A percentile compares a stretch with the other conserved stretches of the same genome.
Conservation (phyloP, 176 grass and related monocot genomes). For the Aegilops bicornis region DNA sequence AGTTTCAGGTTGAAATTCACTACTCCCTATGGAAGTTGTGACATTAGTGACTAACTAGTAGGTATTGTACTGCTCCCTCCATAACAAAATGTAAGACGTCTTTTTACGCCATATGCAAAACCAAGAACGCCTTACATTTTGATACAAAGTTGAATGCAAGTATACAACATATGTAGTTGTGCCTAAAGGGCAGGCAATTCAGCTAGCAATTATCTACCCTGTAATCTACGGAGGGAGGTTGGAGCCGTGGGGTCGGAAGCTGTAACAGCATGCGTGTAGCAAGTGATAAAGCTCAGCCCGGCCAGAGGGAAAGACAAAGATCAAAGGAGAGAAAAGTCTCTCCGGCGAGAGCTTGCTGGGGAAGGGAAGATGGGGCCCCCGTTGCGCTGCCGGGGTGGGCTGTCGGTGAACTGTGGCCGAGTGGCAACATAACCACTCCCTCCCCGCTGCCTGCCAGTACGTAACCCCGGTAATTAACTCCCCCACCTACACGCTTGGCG, state of each 20-base stretch:
- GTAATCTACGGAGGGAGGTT: constrained; percentile 1
- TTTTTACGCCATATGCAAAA: no score
- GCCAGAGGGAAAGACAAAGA: neutral
- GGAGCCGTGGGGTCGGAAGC: constrained; percentile 1
- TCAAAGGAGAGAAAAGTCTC: neutral
- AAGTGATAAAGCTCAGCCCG: constrained; percentile 18
- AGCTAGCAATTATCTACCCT: neutral
- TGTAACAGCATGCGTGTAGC: constrained; percentile 12
- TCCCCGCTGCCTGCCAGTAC: constrained; percentile 34
- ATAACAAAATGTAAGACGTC: no score
- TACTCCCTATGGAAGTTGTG: neutral
- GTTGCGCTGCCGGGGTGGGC: constrained; percentile 38
- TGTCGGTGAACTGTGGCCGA: constrained; percentile 60
- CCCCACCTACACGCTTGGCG: constrained; percentile 60
- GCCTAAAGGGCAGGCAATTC: neutral
- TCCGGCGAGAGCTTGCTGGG: neutral
- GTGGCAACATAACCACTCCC: constrained; percentile 41
- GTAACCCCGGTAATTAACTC: constrained; percentile 61
- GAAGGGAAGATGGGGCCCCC: neutral
- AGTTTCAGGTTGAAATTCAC: neutral
- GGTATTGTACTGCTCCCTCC: neutral
- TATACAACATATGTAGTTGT: neutral
- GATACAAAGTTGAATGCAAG: no score
- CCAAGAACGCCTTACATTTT: no score
- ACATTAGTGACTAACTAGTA: neutral